phyloP scores from a whole-genome alignment of 345 rosid genomes.

The Gossypium turneri region DNA sequence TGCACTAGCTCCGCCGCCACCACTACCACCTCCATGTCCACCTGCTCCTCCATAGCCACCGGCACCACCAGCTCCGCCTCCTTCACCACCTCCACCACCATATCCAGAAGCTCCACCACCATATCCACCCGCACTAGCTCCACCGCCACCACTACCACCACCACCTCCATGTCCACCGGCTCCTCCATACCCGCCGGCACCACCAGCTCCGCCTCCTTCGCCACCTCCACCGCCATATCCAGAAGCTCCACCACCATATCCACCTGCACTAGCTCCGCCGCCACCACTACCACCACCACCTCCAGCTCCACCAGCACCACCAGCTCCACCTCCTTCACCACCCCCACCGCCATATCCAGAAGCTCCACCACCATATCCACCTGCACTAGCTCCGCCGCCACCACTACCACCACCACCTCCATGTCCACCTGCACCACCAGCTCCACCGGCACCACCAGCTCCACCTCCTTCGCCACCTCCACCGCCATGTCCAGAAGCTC shows the following conservation, averaged over 20 bases:
- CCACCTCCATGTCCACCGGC: conserved; percentile 5
- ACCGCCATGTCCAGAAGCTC: conserved; percentile 9
- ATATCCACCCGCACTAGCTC: background rate
- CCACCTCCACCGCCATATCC: conserved; percentile 10
- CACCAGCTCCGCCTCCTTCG: background rate
- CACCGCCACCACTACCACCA: background rate
- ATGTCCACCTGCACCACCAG: conserved; percentile 2
- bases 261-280: conserved; percentile 13
- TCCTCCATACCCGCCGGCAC: background rate
- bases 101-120: conserved; percentile 1
- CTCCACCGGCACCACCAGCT: conserved; percentile 21
- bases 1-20: conserved; percentile 3
- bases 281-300: conserved; percentile 6
- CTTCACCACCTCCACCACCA: background rate
- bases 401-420: background rate
- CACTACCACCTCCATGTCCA: conserved; percentile 32
- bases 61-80: conserved; percentile 15
- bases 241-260: conserved; percentile 14
- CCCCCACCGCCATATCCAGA: conserved; percentile 17
- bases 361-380: conserved; percentile 11
- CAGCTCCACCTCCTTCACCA: conserved; percentile 14
- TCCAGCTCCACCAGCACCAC: conserved; percentile 4
- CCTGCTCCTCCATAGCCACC: conserved; percentile 9
- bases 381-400: background rate
- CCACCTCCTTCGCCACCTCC: conserved; percentile 17